Conservation (phyloP, 805 yeast genomes). For the Zygosaccharomyces bisporus region DNA sequence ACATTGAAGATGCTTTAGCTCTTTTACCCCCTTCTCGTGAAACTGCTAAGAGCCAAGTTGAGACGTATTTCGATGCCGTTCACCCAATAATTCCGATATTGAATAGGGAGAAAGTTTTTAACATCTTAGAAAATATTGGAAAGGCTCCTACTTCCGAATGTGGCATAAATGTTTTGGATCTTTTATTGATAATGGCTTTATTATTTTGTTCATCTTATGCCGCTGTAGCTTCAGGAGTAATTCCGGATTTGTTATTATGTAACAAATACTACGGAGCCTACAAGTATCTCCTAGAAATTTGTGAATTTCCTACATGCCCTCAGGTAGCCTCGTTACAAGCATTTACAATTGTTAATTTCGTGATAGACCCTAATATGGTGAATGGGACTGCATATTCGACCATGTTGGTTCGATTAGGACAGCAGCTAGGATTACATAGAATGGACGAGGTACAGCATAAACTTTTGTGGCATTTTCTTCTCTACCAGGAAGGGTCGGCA, state of each 20-base stretch:
- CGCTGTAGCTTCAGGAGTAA: constrained; percentile 26
- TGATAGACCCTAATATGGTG: constrained; percentile 33
- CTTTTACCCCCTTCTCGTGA: constrained; percentile 20
- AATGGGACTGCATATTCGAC: constrained; percentile 25
- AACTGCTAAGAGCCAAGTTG: constrained; percentile 18
- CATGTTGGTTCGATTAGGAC: constrained; percentile 28
- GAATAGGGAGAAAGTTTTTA: constrained; percentile 10
- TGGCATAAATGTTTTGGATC: constrained; percentile 11
- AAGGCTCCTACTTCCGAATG: constrained; percentile 3
- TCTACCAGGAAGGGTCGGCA: constrained; percentile 32
- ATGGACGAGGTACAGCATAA: constrained; percentile 3
- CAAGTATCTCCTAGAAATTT: constrained; percentile 17
- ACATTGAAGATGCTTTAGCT: constrained; percentile 18
- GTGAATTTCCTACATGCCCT: constrained; percentile 24
- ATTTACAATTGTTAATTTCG: constrained; percentile 24
- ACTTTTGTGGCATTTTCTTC: constrained; percentile 25
- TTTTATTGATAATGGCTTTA: constrained; percentile 21
- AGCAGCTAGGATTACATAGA: constrained; percentile 26
- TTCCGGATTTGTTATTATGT: constrained; percentile 23
- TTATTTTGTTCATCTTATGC: constrained; percentile 28
- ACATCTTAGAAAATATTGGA: constrained; percentile 11
- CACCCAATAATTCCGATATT: constrained; percentile 32
- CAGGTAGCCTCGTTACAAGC: constrained; percentile 27
- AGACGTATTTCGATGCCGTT: constrained; percentile 23
- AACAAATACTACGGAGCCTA: constrained; percentile 26